A percentile compares a stretch with the other conserved stretches of the same genome.
phyloP scores from a whole-genome alignment of 116 monocot species.

The Cymodocea nodosa region DNA sequence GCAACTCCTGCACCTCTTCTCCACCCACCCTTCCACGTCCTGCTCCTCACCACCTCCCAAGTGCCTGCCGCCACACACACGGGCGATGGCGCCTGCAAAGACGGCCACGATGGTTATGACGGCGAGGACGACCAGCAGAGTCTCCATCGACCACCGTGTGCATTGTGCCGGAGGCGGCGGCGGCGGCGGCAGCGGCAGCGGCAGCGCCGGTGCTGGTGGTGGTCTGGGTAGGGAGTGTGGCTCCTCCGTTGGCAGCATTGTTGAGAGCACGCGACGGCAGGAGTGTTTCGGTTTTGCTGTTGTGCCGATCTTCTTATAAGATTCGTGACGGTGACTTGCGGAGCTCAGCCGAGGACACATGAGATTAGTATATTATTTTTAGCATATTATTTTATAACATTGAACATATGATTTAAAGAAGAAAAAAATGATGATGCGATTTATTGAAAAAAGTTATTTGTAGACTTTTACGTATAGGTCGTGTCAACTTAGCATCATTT shows the following conservation, averaged over 20 bases:
- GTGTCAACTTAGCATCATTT: no score
- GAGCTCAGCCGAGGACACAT: no score
- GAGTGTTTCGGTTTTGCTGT: no score
- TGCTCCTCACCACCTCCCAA: slow-evolving; percentile 15
- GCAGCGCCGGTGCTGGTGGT: neutral
- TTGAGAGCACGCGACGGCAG: no score
- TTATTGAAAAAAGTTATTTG: no score
- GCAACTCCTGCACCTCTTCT: slow-evolving; percentile 60
- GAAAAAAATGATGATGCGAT: no score
- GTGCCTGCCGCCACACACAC: slow-evolving; percentile 53
- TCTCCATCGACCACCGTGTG: slow-evolving; percentile 38
- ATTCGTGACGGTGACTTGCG: no score
- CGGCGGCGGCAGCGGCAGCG: neutral
- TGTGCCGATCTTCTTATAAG: no score
- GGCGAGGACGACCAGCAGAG: slow-evolving; percentile 60
- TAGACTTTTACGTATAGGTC: no score
- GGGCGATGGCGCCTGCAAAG: slow-evolving; percentile 45
- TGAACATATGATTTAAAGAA: no score
- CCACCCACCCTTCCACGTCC: slow-evolving; percentile 73
- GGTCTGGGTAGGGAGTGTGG: neutral
- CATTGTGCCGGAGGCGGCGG: neutral
- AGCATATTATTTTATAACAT: no score
- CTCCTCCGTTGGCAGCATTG: neutral
- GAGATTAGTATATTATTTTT: no score
- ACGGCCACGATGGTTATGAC: slow-evolving; percentile 50